These are phyloP conservation scores for Tricholoma saponaceum DNA, from an alignment of 768 basidiomycete species.

Conservation along the genomic window DNA sequence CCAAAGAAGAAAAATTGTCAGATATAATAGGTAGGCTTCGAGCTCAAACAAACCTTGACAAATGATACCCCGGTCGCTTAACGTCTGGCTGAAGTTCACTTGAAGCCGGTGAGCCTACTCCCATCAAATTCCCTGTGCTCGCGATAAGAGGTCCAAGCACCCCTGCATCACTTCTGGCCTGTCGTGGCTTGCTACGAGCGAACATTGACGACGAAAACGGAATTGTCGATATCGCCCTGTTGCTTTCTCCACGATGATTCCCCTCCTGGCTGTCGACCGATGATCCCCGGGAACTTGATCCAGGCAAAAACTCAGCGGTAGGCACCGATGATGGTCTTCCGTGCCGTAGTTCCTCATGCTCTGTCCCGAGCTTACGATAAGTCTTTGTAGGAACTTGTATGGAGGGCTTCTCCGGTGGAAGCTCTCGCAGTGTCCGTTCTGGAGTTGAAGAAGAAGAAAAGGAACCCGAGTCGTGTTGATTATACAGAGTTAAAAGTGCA, in stretches of 20 bases:
- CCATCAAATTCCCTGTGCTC: conserved; percentile 61
- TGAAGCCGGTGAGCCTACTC: conserved; percentile 51
- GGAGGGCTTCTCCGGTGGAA: conserved; percentile 1
- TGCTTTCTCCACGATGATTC: background rate
- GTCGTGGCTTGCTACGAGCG: conserved; percentile 12
- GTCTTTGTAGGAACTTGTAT: background rate
- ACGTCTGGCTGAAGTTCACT: conserved; percentile 52
- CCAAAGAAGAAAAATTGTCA: background rate
- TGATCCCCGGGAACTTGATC: background rate
- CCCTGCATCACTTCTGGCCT: conserved; percentile 50
- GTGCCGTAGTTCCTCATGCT: background rate
- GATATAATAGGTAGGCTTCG: background rate
- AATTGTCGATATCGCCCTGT: background rate
- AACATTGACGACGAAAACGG: conserved; percentile 6
- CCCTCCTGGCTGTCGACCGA: conserved; percentile 1
- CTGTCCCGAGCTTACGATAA: background rate
- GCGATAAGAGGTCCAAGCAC: conserved; percentile 72
- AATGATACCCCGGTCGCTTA: conserved; percentile 58
- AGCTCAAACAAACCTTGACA: conserved; percentile 46
- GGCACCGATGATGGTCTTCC: background rate
- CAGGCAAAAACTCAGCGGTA: too few species aligned
- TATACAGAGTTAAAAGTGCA: conserved; percentile 64
- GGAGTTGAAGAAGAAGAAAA: conserved; percentile 20
- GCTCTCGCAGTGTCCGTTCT: background rate
- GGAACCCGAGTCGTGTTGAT: conserved; percentile 22